Evolutionary conservation across 2,329 filamentous ascomycete genomes (phyloP).

Genomic region (Cephalotrichum gorgonifer): DNA sequence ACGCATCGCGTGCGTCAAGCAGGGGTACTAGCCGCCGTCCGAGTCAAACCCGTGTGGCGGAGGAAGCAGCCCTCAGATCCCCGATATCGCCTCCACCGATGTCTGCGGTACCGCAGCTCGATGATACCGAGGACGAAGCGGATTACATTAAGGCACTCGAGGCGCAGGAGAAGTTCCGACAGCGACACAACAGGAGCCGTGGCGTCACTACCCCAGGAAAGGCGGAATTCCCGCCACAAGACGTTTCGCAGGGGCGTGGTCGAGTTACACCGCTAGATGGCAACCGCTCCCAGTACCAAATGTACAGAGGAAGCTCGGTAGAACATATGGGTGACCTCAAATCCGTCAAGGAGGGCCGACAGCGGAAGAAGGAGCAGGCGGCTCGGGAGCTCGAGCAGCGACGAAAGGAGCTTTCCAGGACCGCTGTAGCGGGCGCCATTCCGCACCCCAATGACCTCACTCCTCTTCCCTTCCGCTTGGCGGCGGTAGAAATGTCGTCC

Average conservation of each 20-base stretch:
- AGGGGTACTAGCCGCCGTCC: slow-evolving; percentile 30
- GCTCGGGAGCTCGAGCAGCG: slow-evolving; percentile 84
- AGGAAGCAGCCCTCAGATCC: slow-evolving; percentile 31
- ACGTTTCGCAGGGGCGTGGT: slow-evolving; percentile 12
- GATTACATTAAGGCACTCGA: slow-evolving; percentile 43
- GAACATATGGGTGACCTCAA: slow-evolving; percentile 43
- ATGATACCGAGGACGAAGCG: slow-evolving; percentile 55
- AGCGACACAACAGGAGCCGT: slow-evolving; percentile 42
- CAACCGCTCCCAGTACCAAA: not conserved
- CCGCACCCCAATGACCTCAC: slow-evolving; percentile 57
- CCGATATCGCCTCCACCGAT: slow-evolving; percentile 36
- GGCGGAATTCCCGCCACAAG: not conserved
- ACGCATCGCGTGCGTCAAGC: slow-evolving; percentile 31
- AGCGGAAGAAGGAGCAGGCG: slow-evolving; percentile 60
- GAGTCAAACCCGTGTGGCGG: slow-evolving; percentile 50
- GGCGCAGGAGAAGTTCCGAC: slow-evolving; percentile 45
- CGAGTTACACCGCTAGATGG: not conserved
- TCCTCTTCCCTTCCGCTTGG: slow-evolving; percentile 18
- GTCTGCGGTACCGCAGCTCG: slow-evolving; percentile 44
- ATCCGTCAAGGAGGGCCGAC: slow-evolving; percentile 48
- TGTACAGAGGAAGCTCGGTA: slow-evolving; percentile 27
- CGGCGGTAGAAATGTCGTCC: slow-evolving; percentile 15
- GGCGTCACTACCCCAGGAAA: slow-evolving; percentile 9
- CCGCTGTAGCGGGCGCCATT: slow-evolving; percentile 71
- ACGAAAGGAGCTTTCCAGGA: slow-evolving; percentile 69